Conservation (phyloP, 169 alveolate genomes). For the Cryptosporidium meleagridis region DNA sequence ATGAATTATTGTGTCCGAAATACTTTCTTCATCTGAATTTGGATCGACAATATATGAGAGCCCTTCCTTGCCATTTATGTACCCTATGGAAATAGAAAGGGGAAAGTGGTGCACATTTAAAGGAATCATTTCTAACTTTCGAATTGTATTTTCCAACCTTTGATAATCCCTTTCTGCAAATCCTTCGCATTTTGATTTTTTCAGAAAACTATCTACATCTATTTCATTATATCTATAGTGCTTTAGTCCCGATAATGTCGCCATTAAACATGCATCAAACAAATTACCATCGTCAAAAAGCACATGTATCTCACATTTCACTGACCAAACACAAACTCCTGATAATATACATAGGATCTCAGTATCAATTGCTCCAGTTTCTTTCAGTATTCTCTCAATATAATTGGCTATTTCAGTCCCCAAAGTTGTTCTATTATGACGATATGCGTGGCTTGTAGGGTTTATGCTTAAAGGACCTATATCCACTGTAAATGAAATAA, state of each 20-base stretch:
- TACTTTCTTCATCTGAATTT: slow-evolving; percentile 31
- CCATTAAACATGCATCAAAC: slow-evolving; percentile 60
- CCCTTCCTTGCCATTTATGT: slow-evolving; percentile 21
- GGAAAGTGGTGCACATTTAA: slow-evolving; percentile 67
- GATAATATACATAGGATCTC: slow-evolving; percentile 56
- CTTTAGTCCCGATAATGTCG: slow-evolving; percentile 45
- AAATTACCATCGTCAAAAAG: slow-evolving; percentile 57
- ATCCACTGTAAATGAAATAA: slow-evolving; percentile 48
- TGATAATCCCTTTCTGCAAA: slow-evolving; percentile 2
- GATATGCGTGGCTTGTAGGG: slow-evolving; percentile 30
- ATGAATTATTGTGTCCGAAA: slow-evolving; percentile 26
- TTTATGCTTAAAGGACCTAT: slow-evolving; percentile 49
- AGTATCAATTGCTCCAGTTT: slow-evolving; percentile 68
- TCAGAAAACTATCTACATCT: slow-evolving; percentile 19
- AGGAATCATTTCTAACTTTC: slow-evolving; percentile 61
- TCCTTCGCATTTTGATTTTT: slow-evolving; percentile 9
- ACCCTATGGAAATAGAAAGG: slow-evolving; percentile 54
- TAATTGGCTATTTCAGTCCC: slow-evolving; percentile 64
- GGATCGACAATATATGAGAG: slow-evolving; percentile 67
- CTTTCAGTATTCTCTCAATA: slow-evolving; percentile 55
- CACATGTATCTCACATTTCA: slow-evolving; percentile 36
- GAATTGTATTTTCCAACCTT: slow-evolving; percentile 32
- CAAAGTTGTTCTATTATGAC: slow-evolving; percentile 39
- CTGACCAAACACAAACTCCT: slow-evolving; percentile 68
- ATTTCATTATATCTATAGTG: slow-evolving; percentile 27